Base-by-base conservation (phyloP, 306 rosid species). In the Quercus ilex region DNA sequence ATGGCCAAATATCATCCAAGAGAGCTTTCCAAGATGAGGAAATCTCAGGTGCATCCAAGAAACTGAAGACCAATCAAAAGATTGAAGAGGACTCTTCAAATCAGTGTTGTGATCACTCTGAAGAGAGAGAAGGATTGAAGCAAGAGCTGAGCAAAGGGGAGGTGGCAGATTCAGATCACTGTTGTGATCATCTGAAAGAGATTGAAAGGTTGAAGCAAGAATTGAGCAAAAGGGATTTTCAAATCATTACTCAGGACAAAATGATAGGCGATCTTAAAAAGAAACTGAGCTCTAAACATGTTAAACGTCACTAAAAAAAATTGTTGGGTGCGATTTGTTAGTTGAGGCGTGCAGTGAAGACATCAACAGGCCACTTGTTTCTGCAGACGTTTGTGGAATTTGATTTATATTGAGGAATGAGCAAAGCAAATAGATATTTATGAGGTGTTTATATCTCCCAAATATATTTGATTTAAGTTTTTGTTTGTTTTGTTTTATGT, bases 181-280 rank as follows among this genome's bases (percentile, higher is more conserved):
- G 72, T 35, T 68, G 26, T 9, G 72, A 68, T 68, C 72, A 68
- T 11, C 41, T 35, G 72, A 35, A 68, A 68, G 87, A 84, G 58
- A 85, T 87, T 51, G 88, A 79, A 78, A 79, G 78, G 13, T 65
- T 82, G 79, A 82, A 84, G 81, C 63, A 82, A 77, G 80, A 76
- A 69, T 62, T 84, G 51, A 72, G 79, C 75, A 77, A 72, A 64
- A 85, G 72, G 81, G 90, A 85, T 15, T 53, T 76, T 64, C 80
- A 82, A 71, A 71, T 77, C 30, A 65, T 79, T 46, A 56, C 26
- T 31, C 75, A 74, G 77, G 76, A 73, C 74, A 77, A 78, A 63
- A 65, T 64, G 17, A 85, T 81, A 53, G 21, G 81, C 14, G 57
- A 70, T 55, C 64, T 25, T 18, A 35, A 11, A n/a, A 68, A 68